Evolutionary conservation across 2,329 filamentous ascomycete genomes (phyloP).

Genomic region (Calonectria hongkongensis): DNA sequence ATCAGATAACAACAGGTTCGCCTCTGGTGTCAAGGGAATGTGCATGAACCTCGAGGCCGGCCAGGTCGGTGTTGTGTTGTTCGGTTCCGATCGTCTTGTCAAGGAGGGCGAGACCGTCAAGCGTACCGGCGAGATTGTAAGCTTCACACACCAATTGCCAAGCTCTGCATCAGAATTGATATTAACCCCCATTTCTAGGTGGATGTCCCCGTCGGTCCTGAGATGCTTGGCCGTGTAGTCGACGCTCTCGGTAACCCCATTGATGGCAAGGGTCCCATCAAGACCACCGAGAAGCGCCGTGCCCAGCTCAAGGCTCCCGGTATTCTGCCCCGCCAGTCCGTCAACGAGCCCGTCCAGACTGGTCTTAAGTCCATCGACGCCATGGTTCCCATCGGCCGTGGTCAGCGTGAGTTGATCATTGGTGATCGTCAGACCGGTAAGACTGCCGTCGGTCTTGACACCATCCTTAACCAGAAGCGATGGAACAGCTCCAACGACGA

Average conservation of each 20-base stretch:
- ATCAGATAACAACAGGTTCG: conserved; percentile 81
- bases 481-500: conserved; percentile 94
- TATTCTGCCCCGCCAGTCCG: conserved; percentile 96
- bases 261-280: conserved; percentile 98
- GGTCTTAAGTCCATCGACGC: conserved; percentile 99
- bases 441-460: conserved; percentile 98
- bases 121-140: conserved; percentile 99
- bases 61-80: conserved; percentile 99
- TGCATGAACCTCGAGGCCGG: conserved; percentile 99
- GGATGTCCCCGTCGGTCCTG: conserved; percentile 94
- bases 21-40: conserved; percentile 99
- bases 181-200: conserved; percentile 75
- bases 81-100: conserved; percentile 99
- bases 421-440: conserved; percentile 99
- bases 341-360: conserved; percentile 99
- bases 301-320: conserved; percentile 99
- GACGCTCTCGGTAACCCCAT: conserved; percentile 99
- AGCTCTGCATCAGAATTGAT: background rate
- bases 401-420: conserved; percentile 99
- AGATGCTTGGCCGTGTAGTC: conserved; percentile 97
- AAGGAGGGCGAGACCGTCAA: conserved; percentile 99
- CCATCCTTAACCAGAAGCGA: conserved; percentile 99
- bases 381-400: conserved; percentile 99
- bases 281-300: conserved; percentile 93
- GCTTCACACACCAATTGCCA: conserved; percentile 60